phyloP scores from a whole-genome alignment of 345 rosid species.

The Abelmoschus esculentus region DNA sequence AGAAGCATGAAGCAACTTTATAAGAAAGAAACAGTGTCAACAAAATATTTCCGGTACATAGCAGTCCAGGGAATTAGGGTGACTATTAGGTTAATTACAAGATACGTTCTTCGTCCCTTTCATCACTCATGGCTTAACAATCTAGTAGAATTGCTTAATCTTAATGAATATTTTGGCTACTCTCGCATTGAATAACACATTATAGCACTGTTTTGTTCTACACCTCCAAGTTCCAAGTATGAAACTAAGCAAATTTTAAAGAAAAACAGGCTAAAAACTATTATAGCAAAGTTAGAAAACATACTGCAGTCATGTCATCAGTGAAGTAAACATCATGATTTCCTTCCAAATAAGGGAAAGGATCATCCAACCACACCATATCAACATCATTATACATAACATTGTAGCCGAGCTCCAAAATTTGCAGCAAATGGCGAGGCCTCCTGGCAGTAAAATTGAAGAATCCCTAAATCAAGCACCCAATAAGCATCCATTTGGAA shows the following conservation, averaged over 20 bases:
- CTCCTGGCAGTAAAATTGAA: constrained; percentile 89
- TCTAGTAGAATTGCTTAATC: neutral
- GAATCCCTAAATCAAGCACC: constrained; percentile 52
- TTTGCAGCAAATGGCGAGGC: constrained; percentile 75
- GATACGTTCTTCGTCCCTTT: neutral
- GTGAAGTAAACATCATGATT: constrained; percentile 89
- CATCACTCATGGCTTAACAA: neutral
- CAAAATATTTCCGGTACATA: neutral
- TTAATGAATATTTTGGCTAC: neutral
- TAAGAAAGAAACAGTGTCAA: neutral
- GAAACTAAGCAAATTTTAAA: too few species aligned
- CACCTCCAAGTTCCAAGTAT: too few species aligned
- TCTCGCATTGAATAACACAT: neutral
- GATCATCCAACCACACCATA: constrained; percentile 92
- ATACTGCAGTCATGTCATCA: constrained; percentile 81
- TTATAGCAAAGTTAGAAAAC: neutral
- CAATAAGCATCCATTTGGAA: neutral
- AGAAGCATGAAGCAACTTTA: neutral
- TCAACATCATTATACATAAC: constrained; percentile 56
- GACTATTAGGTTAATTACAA: neutral
- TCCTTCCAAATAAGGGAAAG: constrained; percentile 69
- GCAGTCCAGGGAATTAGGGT: neutral
- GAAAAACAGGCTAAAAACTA: neutral
- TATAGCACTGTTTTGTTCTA: neutral
- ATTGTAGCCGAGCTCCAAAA: constrained; percentile 85